Base-by-base conservation (phyloP, 495 filamentous ascomycete species). In the Penicillium ochrochloron region DNA sequence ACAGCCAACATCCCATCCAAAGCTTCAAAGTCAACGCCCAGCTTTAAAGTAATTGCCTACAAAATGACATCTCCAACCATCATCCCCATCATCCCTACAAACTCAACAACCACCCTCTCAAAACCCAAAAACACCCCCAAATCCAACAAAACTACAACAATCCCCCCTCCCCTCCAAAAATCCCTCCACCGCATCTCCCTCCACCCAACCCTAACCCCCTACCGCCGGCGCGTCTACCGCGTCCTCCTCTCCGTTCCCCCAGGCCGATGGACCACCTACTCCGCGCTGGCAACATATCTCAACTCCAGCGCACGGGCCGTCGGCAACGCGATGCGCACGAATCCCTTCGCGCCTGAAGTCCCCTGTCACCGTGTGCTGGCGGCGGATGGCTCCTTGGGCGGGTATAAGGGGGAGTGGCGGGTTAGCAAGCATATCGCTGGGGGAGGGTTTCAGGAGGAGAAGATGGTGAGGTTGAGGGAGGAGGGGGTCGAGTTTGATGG, bases 301-400 rank as follows among this genome's bases (percentile, higher is more conserved):
- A 70, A 76, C 15, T 90, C 89, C 4, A 92, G 89, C 11, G 89
- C 92, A 29, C 83, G 92, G 2, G 92, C 92, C 2, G 88, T 96
- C 3, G 92, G 92, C 12, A 91, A 89, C 62, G 92, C 92, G 0
- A 84, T 92, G 70, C 83, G 91, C 23, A 82, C 79, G 17, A 92
- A 91, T 65, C 89, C 88, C 0, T 91, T 86, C 66, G 89, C 89
- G 41, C 89, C 89, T 0, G 78, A 81, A 37, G 88, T 91, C 17
- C 80, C 80, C 8, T 82, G 80, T 55, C 80, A 82, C 65, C 74
- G 80, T 15, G 80, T 82, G 1, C 60, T 82, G 57, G 75, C 70
- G 14, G 69, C 67, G n/a, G 63, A 71, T 51, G 55, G 71, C 27
- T 62, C 65, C 41, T 44, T 78, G 42, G 76, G 76, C 33, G 76